phyloP scores from a whole-genome alignment of 495 filamentous ascomycete species.

The Xylona heveae region DNA sequence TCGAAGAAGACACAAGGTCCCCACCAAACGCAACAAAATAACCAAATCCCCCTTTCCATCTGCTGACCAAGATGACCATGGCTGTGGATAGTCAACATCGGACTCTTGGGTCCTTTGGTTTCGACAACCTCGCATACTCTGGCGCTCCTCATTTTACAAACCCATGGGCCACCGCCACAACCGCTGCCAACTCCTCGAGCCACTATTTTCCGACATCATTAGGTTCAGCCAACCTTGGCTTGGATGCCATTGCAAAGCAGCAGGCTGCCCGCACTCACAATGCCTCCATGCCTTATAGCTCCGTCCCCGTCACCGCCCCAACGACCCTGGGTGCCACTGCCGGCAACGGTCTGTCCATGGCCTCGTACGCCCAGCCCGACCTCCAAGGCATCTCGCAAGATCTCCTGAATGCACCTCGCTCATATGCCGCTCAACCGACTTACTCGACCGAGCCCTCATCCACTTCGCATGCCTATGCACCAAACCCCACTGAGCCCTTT shows the following conservation, averaged over 20 bases:
- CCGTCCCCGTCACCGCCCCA: conserved; percentile 46
- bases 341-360: conserved; percentile 40
- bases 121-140: conserved; percentile 4
- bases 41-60: too few species aligned
- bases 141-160: conserved; percentile 3
- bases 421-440: conserved; percentile 17
- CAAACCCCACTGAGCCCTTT: conserved; percentile 10
- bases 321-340: conserved; percentile 45
- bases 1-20: too few species aligned
- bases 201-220: conserved; percentile 1
- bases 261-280: conserved; percentile 34
- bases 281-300: conserved; percentile 54
- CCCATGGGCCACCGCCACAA: conserved; percentile 3
- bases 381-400: conserved; percentile 60
- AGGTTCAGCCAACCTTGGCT: conserved; percentile 2
- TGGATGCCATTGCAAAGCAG: conserved; percentile 25
- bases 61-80: conserved; percentile 6
- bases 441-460: conserved; percentile 24
- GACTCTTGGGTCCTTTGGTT: conserved; percentile 1
- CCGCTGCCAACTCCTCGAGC: conserved; percentile 2
- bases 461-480: conserved; percentile 21
- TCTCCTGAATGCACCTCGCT: conserved; percentile 28
- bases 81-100: conserved; percentile 4
- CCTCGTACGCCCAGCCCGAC: conserved; percentile 40
- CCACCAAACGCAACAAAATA: too few species aligned